These are phyloP conservation scores for Boletales sp. DNA, from an alignment of 768 basidiomycete genomes.

Conservation along the genomic window DNA sequence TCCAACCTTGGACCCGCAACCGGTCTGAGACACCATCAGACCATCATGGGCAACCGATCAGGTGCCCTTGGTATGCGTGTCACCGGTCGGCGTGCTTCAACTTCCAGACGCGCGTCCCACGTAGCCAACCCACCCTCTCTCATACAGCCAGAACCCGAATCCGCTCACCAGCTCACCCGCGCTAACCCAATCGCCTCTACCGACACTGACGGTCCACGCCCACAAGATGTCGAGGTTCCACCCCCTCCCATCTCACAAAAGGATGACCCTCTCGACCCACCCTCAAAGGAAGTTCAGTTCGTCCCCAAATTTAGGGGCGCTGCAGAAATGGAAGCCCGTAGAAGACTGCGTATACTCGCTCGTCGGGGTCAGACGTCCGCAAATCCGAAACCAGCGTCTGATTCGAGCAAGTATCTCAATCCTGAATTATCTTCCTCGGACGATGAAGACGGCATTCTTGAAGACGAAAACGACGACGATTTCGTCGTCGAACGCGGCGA, in stretches of 20 bases:
- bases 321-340: conserved; percentile 80
- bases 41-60: conserved; percentile 74
- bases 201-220: conserved; percentile 10
- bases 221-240: conserved; percentile 7
- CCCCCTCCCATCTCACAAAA: not conserved
- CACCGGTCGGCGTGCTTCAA: conserved; percentile 55
- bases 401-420: conserved; percentile 40
- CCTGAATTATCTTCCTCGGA: conserved; percentile 49
- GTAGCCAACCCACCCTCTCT: conserved; percentile 2
- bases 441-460: conserved; percentile 44
- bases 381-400: conserved; percentile 20
- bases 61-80: conserved; percentile 80
- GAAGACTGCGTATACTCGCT: conserved; percentile 63
- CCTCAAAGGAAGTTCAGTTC: conserved; percentile 55
- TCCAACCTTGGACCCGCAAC: conserved; percentile 29
- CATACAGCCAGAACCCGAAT: conserved; percentile 8
- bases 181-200: conserved; percentile 1
- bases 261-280: conserved; percentile 31
- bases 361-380: conserved; percentile 41
- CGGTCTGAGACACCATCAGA: conserved; percentile 78
- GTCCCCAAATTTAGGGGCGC: conserved; percentile 78
- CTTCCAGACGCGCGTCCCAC: conserved; percentile 46
- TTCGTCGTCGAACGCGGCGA: conserved; percentile 47
- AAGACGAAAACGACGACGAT: conserved; percentile 47
- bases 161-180: conserved; percentile 10